Percentiles rank a stretch among this genome's conserved stretches.
These are phyloP conservation scores for Mariannaea sp. DNA, from an alignment of 2,329 filamentous ascomycete genomes.

Conservation along the genomic window DNA sequence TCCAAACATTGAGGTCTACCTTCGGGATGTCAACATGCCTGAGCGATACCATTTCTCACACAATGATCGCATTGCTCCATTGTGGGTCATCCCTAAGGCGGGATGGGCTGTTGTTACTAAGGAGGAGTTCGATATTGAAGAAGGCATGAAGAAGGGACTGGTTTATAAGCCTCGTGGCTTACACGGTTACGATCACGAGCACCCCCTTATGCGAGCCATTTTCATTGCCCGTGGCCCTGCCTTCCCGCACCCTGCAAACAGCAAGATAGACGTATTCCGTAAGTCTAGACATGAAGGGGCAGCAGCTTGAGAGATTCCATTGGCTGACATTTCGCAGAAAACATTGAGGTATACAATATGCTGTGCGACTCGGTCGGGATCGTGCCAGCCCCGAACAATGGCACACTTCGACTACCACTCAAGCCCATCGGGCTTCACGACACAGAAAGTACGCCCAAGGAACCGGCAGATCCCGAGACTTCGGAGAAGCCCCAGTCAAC, in stretches of 20 bases:
- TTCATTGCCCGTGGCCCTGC: constrained; percentile 92
- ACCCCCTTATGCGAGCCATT: constrained; percentile 94
- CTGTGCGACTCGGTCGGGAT: constrained; percentile 86
- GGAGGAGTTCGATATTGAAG: constrained; percentile 73
- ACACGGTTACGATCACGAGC: constrained; percentile 93
- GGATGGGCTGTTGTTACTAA: constrained; percentile 91
- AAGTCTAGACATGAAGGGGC: constrained; percentile 49
- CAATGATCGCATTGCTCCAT: constrained; percentile 86
- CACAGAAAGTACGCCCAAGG: constrained; percentile 51
- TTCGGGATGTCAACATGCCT: constrained; percentile 87
- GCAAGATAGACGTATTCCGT: constrained; percentile 81
- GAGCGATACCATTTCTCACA: constrained; percentile 87
- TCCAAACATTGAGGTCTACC: constrained; percentile 82
- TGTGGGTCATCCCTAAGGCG: constrained; percentile 92
- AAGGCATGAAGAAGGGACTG: constrained; percentile 65
- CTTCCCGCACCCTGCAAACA: constrained; percentile 85
- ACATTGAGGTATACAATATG: constrained; percentile 93
- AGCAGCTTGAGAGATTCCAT: not conserved
- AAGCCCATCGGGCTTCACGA: constrained; percentile 66
- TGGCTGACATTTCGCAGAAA: constrained; percentile 63
- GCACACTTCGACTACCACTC: constrained; percentile 77
- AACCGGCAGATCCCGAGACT: constrained; percentile 59
- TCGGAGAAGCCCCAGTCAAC: constrained; percentile 12
- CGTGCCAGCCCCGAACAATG: constrained; percentile 78
- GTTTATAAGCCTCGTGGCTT: constrained; percentile 82